Evolutionary conservation across 2,329 filamentous ascomycete species (phyloP).

Genomic region (Talaromyces sp.): DNA sequence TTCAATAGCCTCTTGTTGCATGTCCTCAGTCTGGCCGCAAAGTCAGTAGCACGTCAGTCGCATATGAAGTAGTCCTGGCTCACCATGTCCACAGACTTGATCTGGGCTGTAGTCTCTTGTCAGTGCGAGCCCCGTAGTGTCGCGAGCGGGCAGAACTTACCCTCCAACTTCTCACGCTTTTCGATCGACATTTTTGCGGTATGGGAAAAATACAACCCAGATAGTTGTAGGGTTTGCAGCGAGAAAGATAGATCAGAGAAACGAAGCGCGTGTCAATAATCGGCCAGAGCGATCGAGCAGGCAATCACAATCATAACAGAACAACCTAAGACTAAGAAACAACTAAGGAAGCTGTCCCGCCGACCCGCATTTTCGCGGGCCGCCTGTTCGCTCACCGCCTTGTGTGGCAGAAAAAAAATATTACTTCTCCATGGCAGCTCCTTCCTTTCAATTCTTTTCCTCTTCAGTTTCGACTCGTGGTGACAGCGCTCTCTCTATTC

Average conservation of each 20-base stretch:
- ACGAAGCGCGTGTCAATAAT: background rate
- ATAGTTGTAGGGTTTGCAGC: background rate
- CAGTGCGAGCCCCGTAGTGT: constrained; percentile 14
- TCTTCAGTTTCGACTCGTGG: constrained; percentile 11
- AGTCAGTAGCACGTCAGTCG: background rate
- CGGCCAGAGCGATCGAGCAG: background rate
- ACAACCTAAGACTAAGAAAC: background rate
- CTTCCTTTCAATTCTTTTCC: constrained; percentile 8
- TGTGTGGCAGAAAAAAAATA: constrained; percentile 19
- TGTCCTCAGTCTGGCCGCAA: constrained; percentile 74
- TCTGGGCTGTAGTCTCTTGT: constrained; percentile 60
- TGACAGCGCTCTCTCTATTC: constrained; percentile 8
- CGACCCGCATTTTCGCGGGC: background rate
- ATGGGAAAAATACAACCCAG: background rate
- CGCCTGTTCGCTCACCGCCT: constrained; percentile 25
- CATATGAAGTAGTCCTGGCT: constrained; percentile 18
- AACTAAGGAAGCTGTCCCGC: background rate
- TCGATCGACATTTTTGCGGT: constrained; percentile 40
- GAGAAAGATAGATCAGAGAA: background rate
- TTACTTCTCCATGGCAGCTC: background rate
- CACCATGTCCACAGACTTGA: constrained; percentile 99
- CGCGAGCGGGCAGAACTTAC: constrained; percentile 38
- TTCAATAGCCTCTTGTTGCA: constrained; percentile 94
- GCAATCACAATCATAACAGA: background rate
- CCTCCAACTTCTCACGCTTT: constrained; percentile 69